phyloP scores from a whole-genome alignment of 345 rosid genomes.

The Aquilaria yunnanensis region DNA sequence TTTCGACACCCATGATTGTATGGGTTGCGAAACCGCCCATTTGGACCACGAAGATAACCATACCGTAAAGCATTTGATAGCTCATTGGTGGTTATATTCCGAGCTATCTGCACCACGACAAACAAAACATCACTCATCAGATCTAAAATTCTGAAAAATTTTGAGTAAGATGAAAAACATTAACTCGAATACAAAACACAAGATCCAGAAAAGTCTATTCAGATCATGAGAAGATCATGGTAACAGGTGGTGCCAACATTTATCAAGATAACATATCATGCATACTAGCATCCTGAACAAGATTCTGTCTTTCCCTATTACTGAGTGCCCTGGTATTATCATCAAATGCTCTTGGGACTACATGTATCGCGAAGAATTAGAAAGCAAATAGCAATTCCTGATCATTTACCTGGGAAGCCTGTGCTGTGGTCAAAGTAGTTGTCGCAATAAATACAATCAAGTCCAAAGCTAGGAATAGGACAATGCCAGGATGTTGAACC shows the following conservation, averaged over 20 bases:
- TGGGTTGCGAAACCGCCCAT: slow-evolving; percentile 83
- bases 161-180: neutral
- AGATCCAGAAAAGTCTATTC: no score
- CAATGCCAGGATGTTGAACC: slow-evolving; percentile 61
- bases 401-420: slow-evolving; percentile 64
- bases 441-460: slow-evolving; percentile 44
- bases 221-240: no score
- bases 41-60: slow-evolving; percentile 67
- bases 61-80: slow-evolving; percentile 64
- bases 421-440: slow-evolving; percentile 50
- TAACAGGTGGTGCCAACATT: no score
- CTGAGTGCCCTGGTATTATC: neutral
- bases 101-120: slow-evolving; percentile 56
- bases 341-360: slow-evolving; percentile 1
- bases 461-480: slow-evolving; percentile 59
- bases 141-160: neutral
- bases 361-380: neutral
- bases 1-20: slow-evolving; percentile 87
- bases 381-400: neutral
- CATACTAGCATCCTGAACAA: neutral
- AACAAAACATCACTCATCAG: neutral
- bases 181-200: no score
- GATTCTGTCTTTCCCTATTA: neutral
- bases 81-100: slow-evolving; percentile 90
- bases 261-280: no score